Base-by-base conservation (phyloP, 2,329 filamentous ascomycete genomes). In the Diaporthe sp. region DNA sequence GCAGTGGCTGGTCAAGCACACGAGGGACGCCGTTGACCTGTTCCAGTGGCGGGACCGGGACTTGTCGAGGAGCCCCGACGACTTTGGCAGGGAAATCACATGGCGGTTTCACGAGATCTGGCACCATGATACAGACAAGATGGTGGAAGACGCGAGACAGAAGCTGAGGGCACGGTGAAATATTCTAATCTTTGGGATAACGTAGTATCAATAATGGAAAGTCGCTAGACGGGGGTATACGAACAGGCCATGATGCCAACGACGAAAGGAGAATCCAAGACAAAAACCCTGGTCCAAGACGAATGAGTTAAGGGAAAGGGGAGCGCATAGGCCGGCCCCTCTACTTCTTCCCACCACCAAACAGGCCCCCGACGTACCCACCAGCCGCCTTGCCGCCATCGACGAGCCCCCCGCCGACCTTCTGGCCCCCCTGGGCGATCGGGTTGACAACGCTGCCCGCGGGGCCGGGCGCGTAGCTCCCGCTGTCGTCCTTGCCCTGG, bases 401-500 rank as follows among this genome's bases (percentile, higher is more conserved):
- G 1, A 78, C 81, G 0, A 83, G 77, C 10, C 79, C 78, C 12
- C 76, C 78, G 4, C 79, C 81, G 4, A 80, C 80, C 34, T 77
- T 79, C 73, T 81, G 80, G 61, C 80, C 77, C 0, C 80, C 79
- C 1, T 77, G 76, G 1, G 82, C 79, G 0, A 83, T 79, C 19
- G 84, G 83, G 1, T 81, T 75, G n/a, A 80, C 78, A 19, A 77
- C 73, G 8, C 42, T 28, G 12, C 72, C 74, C 15, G 79, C 78
- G 28, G 83, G 79, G 22, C 78, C 75, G 17, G 80, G 79, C 0
- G 85, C 77, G 72, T 91, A 89, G 51, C 82, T 83, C 28, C 92
- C 92, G 25, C 87, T 82, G 1, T 93, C 90, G 76, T 92, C 92
- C 80, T 91, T 92, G 70, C 92, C 92, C 46, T 89, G 85, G 12